Evolutionary conservation across 768 basidiomycete genomes (phyloP).

Genomic region (Hortiboletus flavorubellus): DNA sequence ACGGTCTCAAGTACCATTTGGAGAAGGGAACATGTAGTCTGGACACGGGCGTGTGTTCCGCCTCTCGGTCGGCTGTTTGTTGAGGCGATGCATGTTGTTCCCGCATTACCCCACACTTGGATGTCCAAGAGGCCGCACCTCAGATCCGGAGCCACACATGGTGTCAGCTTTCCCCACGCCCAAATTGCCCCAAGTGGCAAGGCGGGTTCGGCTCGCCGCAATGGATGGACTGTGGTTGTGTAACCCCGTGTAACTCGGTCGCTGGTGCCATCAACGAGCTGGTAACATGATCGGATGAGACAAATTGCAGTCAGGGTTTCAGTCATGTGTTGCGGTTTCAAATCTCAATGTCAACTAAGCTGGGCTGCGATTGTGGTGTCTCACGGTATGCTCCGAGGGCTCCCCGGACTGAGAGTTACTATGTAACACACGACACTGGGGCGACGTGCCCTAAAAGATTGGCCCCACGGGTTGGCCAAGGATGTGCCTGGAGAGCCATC

Average conservation of each 20-base stretch:
- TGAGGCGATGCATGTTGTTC: background rate
- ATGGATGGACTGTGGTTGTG: background rate
- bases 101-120: conserved; percentile 21
- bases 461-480: background rate
- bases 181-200: background rate
- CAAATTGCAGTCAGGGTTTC: background rate
- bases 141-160: conserved; percentile 16
- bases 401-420: background rate
- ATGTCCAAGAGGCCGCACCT: conserved; percentile 5
- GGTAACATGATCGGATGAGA: background rate
- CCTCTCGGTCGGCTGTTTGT: conserved; percentile 4
- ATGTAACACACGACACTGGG: background rate
- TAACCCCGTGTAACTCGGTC: background rate
- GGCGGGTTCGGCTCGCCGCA: conserved; percentile 10
- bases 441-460: no score
- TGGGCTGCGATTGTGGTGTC: background rate
- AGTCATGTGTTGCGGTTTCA: conserved; percentile 6
- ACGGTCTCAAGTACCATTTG: conserved; percentile 65
- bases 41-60: conserved; percentile 18
- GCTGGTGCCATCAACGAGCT: background rate
- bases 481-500: conserved; percentile 10
- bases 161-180: conserved; percentile 10
- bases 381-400: conserved; percentile 9
- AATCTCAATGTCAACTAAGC: background rate
- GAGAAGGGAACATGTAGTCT: conserved; percentile 63